phyloP scores from a whole-genome alignment of 2,329 filamentous ascomycete species.

The Thelonectria blattea region DNA sequence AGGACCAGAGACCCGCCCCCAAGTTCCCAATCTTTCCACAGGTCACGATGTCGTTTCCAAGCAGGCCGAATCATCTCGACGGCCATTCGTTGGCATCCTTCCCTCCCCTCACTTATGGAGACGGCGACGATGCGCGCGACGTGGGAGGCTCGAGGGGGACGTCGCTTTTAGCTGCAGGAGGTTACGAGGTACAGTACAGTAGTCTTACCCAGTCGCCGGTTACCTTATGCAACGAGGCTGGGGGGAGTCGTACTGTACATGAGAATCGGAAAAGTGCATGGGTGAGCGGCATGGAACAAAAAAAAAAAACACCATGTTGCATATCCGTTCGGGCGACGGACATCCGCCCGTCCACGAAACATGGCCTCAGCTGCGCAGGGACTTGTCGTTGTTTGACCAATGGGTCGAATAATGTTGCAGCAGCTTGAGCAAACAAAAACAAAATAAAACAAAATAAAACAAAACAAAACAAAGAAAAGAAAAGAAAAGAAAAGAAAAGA shows the following conservation, averaged over 20 bases:
- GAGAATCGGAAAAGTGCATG: neutral
- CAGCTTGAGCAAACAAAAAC: too few relatives aligned
- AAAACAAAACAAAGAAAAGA: too few relatives aligned
- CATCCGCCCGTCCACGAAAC: too few relatives aligned
- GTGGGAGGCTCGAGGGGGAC: neutral
- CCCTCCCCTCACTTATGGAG: neutral
- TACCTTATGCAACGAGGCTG: constrained; percentile 7
- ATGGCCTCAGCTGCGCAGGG: too few relatives aligned
- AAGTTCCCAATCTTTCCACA: constrained; percentile 6
- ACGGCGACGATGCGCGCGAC: neutral
- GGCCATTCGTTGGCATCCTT: constrained; percentile 2
- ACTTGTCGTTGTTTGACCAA: too few relatives aligned
- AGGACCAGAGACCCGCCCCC: constrained; percentile 12
- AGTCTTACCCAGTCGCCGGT: constrained; percentile 19
- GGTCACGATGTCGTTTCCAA: constrained; percentile 7
- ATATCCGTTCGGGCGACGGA: too few relatives aligned
- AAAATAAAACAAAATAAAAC: too few relatives aligned
- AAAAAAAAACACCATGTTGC: too few relatives aligned
- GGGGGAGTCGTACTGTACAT: constrained; percentile 8
- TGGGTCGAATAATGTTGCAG: too few relatives aligned
- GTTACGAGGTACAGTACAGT: constrained; percentile 4
- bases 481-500: too few relatives aligned
- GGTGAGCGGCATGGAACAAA: neutral
- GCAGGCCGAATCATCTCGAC: constrained; percentile 4
- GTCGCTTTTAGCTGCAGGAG: constrained; percentile 10